Percentiles rank a stretch among this genome's conserved stretches.
Conservation (phyloP, 495 filamentous ascomycete genomes). For the Aspergillus diversus region DNA sequence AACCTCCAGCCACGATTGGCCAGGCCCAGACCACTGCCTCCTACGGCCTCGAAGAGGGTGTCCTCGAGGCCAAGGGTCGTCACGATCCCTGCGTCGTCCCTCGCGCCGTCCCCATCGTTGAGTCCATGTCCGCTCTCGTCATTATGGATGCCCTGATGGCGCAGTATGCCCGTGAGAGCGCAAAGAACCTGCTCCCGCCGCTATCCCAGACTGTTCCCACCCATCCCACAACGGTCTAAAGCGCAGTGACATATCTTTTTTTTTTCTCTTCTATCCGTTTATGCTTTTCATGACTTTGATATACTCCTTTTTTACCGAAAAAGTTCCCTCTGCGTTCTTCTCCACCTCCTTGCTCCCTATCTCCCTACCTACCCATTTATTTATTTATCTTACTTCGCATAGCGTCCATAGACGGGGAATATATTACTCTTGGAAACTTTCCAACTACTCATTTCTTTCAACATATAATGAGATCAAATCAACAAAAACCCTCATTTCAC, state of each 20-base stretch:
- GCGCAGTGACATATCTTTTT: neutral
- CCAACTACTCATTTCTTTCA: slow-evolving; percentile 5
- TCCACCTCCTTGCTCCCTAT: neutral
- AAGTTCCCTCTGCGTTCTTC: neutral
- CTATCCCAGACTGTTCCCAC: slow-evolving; percentile 45
- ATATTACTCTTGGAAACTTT: neutral
- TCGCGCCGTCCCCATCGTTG: slow-evolving; percentile 92
- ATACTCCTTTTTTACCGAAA: slow-evolving; percentile 1
- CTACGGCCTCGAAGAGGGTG: slow-evolving; percentile 74
- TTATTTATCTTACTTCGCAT: slow-evolving; percentile 6
- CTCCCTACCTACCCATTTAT: neutral
- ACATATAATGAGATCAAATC: neutral
- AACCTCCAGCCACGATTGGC: slow-evolving; percentile 93
- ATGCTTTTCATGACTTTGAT: slow-evolving; percentile 1
- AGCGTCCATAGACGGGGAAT: slow-evolving; percentile 16
- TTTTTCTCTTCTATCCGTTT: neutral
- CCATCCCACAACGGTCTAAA: slow-evolving; percentile 24
- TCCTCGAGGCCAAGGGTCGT: slow-evolving; percentile 89
- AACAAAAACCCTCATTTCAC: slow-evolving; percentile 5
- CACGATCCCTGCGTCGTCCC: slow-evolving; percentile 97
- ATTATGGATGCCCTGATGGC: slow-evolving; percentile 91
- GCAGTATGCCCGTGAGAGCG: slow-evolving; percentile 70
- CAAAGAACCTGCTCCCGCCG: slow-evolving; percentile 46
- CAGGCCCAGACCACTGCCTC: slow-evolving; percentile 85
- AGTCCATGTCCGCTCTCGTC: slow-evolving; percentile 91